Conservation (phyloP, 2,329 filamentous ascomycete genomes). For the Aspergillus awamori region DNA sequence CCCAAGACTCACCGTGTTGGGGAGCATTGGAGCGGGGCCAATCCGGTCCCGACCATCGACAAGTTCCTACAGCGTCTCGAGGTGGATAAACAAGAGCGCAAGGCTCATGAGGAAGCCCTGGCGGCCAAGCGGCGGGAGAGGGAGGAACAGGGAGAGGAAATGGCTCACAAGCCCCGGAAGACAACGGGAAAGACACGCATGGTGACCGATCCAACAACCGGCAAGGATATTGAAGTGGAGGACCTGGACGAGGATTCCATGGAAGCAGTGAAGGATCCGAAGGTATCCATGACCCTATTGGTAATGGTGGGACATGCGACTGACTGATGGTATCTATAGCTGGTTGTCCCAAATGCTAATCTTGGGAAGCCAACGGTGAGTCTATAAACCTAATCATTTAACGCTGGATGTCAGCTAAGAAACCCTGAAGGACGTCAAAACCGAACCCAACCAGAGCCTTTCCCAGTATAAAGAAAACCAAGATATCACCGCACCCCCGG, state of each 20-base stretch:
- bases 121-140: conserved; percentile 25
- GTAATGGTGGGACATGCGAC: too few species aligned
- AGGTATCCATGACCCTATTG: conserved; percentile 49
- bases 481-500: conserved; percentile 87
- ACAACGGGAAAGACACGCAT: conserved; percentile 53
- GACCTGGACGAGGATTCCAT: conserved; percentile 73
- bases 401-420: not conserved
- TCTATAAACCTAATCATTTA: conserved; percentile 16
- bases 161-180: conserved; percentile 53
- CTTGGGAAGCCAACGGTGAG: conserved; percentile 70
- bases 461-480: conserved; percentile 82
- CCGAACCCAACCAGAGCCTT: conserved; percentile 69
- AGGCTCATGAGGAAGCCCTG: conserved; percentile 48
- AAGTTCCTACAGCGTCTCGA: conserved; percentile 81
- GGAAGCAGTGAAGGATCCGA: conserved; percentile 71
- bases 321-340: conserved; percentile 42
- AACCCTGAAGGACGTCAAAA: conserved; percentile 61
- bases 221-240: conserved; percentile 81
- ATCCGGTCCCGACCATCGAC: conserved; percentile 84
- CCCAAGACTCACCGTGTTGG: conserved; percentile 50
- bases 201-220: conserved; percentile 87
- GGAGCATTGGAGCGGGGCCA: conserved; percentile 78
- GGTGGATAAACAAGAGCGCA: conserved; percentile 71
- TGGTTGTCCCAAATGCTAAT: conserved; percentile 89
- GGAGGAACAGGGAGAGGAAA: conserved; percentile 48